Base-by-base conservation (phyloP, 345 rosid species). In the Salix suchowensis region DNA sequence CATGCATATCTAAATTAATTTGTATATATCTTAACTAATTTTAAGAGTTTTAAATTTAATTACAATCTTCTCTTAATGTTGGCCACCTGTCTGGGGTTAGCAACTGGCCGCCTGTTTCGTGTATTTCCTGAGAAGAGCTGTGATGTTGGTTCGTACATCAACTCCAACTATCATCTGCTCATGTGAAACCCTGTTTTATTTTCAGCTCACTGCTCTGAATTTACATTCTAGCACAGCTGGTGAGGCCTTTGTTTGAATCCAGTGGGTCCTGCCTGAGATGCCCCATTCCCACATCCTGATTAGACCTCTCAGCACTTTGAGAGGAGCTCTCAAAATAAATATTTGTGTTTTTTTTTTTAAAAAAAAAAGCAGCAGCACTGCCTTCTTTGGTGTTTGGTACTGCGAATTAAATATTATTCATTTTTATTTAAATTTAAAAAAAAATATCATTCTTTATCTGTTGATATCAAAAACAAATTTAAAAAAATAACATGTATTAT, bases 181-280 rank as follows among this genome's bases (percentile, higher is more conserved):
- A 28, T 34, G 73, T 52, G 77, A 36, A 66, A 39, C 44, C 67
- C 54, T 40, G 2, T 11, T 10, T 12, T 7, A 4, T 58, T 28
- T 23, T 21, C 21, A 13, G 42, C 34, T 7, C 60, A 21, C 4
- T 16, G 19, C 52, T 61, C 16, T 65, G 9, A 42, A 46, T 23
- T 40, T 10, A 18, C 62, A 66, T 68, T 44, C 48, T 24, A 52
- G 42, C 28, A 15, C 5, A 40, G 74, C 75, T 32, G 69, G 30
- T 71, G 69, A 77, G 66, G 54, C 52, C 36, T 70, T 26, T 26
- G 26, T 26, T 26, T 46, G 70, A 71, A 77, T 77, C 65, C 21
- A 18, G 40, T 65, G 71, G 76, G 76, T 39, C 71, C 64, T 24
- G 3, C 24, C 26, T 16, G 23, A 4, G 37, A 52, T 54, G 6